Conservation (phyloP, 2,329 filamentous ascomycete genomes). For the Fusarium udum region DNA sequence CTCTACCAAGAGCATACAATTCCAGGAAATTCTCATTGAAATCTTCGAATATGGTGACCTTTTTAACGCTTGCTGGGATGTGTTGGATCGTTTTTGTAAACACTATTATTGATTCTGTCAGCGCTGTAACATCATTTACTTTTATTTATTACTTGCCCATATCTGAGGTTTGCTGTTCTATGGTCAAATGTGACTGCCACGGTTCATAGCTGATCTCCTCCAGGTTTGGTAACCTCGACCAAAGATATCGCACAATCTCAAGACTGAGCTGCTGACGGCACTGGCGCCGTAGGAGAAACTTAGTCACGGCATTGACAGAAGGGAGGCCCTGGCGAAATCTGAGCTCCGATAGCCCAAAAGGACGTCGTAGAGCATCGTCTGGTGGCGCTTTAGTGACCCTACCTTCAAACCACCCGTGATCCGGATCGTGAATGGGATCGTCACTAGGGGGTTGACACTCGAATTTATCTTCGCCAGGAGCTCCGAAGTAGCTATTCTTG, state of each 20-base stretch:
- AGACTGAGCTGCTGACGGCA: conserved; percentile 12
- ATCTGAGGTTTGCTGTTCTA: background rate
- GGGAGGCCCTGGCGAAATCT: background rate
- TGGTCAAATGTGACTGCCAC: background rate
- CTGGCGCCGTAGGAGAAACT: conserved; percentile 16
- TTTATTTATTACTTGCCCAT: background rate
- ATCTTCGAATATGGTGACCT: conserved; percentile 18
- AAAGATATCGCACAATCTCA: background rate
- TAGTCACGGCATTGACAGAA: background rate
- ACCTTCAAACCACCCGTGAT: conserved; percentile 4
- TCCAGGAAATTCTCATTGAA: conserved; percentile 25
- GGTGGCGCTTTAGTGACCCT: background rate
- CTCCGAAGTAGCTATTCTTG: conserved; percentile 21
- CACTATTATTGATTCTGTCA: fast-evolving
- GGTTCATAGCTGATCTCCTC: conserved; percentile 10
- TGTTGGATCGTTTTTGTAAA: background rate
- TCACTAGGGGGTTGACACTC: background rate
- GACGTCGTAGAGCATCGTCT: conserved; percentile 5
- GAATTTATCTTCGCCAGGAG: conserved; percentile 4
- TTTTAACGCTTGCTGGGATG: conserved; percentile 37
- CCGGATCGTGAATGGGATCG: background rate
- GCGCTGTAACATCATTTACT: fast-evolving
- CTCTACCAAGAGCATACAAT: background rate
- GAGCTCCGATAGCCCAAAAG: background rate
- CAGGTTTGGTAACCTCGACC: conserved; percentile 4